phyloP scores from a whole-genome alignment of 768 basidiomycete species.

The Mycena latifolia region DNA sequence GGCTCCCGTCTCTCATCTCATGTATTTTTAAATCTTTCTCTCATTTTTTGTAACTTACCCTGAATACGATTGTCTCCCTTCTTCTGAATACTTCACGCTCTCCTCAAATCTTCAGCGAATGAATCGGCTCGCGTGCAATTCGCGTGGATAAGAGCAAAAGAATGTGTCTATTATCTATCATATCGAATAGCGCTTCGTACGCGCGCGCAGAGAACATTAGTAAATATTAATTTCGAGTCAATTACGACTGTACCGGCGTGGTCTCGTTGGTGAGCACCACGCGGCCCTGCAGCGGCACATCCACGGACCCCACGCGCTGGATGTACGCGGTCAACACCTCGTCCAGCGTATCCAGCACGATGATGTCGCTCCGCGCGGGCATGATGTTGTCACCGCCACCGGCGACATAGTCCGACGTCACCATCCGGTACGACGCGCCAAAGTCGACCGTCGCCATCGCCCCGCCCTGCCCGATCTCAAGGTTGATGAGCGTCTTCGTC shows the following conservation, averaged over 20 bases:
- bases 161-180: too few species aligned
- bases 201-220: too few species aligned
- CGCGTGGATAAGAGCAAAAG: too few species aligned
- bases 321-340: slow-evolving; percentile 49
- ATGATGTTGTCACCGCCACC: slow-evolving; percentile 52
- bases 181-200: too few species aligned
- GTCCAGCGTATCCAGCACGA: slow-evolving; percentile 51
- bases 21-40: too few species aligned
- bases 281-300: slow-evolving; percentile 37
- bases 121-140: too few species aligned
- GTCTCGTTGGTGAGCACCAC: slow-evolving; percentile 39
- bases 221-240: background rate
- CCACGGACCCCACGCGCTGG: slow-evolving; percentile 31
- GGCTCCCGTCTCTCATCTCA: too few species aligned
- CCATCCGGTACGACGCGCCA: slow-evolving; percentile 44
- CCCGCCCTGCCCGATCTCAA: slow-evolving; percentile 41
- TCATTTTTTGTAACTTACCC: too few species aligned
- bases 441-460: slow-evolving; percentile 40
- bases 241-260: slow-evolving; percentile 23
- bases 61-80: too few species aligned
- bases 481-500: slow-evolving; percentile 46
- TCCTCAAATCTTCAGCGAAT: too few species aligned
- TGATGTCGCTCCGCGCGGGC: slow-evolving; percentile 42
- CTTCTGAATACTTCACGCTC: too few species aligned
- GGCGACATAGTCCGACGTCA: slow-evolving; percentile 52